phyloP scores from a whole-genome alignment of 208 protist genomes.

The Balamuthia mandrillaris region DNA sequence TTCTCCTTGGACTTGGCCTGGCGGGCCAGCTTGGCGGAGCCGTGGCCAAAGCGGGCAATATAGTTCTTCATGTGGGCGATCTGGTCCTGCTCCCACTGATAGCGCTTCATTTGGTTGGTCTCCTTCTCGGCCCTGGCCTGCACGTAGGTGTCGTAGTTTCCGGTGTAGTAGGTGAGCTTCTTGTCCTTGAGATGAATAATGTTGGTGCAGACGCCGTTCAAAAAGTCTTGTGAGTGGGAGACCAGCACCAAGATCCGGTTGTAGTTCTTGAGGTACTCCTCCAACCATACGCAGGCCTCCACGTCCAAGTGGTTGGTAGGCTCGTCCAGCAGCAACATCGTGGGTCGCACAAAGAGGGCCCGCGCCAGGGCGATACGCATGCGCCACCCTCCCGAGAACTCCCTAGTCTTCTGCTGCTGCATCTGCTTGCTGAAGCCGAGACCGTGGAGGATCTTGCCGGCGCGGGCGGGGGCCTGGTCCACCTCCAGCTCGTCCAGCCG shows the following conservation, averaged over 20 bases:
- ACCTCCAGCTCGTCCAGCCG: conserved; percentile 88
- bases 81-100: conserved; percentile 92
- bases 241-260: conserved; percentile 90
- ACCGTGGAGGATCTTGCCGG: conserved; percentile 70
- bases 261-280: conserved; percentile 89
- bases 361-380: conserved; percentile 94
- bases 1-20: conserved; percentile 88
- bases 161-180: conserved; percentile 81
- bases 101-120: conserved; percentile 92
- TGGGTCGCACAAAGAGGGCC: conserved; percentile 89
- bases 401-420: conserved; percentile 49
- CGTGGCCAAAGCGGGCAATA: conserved; percentile 91
- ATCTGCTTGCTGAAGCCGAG: conserved; percentile 92
- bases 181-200: conserved; percentile 84
- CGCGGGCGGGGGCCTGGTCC: conserved; percentile 81
- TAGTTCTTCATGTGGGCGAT: conserved; percentile 95
- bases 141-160: conserved; percentile 93
- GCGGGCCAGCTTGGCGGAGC: conserved; percentile 88
- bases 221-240: conserved; percentile 92
- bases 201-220: conserved; percentile 95
- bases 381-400: conserved; percentile 91
- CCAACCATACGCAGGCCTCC: conserved; percentile 92
- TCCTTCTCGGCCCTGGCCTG: conserved; percentile 87
- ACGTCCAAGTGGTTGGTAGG: conserved; percentile 95
- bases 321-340: conserved; percentile 93